Conservation (phyloP, 192 early-diverging fungal genomes). For the Coemansia sp. region DNA sequence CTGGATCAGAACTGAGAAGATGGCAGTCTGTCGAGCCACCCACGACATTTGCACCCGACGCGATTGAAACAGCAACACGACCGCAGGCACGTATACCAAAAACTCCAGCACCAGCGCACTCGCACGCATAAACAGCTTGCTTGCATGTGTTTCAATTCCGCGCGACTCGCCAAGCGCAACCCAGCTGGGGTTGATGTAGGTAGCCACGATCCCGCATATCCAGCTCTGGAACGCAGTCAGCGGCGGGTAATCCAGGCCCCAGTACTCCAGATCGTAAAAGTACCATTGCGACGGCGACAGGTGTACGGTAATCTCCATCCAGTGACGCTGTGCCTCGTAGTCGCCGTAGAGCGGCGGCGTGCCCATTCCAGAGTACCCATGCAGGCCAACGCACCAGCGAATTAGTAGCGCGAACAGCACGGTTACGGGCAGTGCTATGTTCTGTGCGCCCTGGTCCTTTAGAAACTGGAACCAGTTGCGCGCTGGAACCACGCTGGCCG, state of each 20-base stretch:
- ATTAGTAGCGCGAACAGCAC: conserved; percentile 57
- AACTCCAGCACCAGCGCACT: conserved; percentile 74
- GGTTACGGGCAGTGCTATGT: conserved; percentile 29
- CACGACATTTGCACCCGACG: conserved; percentile 9
- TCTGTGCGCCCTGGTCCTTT: conserved; percentile 19
- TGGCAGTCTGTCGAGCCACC: conserved; percentile 33
- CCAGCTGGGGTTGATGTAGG: conserved; percentile 73
- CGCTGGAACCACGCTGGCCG: conserved; percentile 16
- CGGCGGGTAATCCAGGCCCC: conserved; percentile 97
- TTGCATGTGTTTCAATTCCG: conserved; percentile 67
- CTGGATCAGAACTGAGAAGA: conserved; percentile 69
- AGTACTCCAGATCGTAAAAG: conserved; percentile 80
- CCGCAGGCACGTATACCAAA: conserved; percentile 72
- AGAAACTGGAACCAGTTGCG: conserved; percentile 40
- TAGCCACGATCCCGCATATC: conserved; percentile 75
- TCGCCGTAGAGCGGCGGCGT: conserved; percentile 86
- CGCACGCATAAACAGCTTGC: conserved; percentile 88
- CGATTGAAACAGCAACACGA: conserved; percentile 60
- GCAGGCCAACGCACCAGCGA: conserved; percentile 63
- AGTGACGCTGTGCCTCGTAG: conserved; percentile 97
- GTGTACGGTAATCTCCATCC: conserved; percentile 92
- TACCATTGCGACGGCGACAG: conserved; percentile 83
- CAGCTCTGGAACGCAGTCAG: conserved; percentile 92
- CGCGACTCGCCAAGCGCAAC: conserved; percentile 81
- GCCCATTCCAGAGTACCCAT: conserved; percentile 69